These are phyloP conservation scores for Cicer yamashitae DNA, from an alignment of 306 rosid genomes.

Conservation along the genomic window DNA sequence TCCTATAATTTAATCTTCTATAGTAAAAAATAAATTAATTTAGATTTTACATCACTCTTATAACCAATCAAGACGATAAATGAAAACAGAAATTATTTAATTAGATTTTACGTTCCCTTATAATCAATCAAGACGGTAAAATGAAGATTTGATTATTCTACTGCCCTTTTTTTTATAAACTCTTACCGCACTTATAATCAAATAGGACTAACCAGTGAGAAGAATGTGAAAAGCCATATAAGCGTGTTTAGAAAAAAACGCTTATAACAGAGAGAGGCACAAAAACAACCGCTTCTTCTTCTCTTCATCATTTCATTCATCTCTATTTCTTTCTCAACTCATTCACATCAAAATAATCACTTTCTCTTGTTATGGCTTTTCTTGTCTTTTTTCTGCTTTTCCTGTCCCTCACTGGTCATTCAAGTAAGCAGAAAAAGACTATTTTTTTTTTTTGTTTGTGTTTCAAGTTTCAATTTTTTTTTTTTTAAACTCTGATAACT, in stretches of 20 bases:
- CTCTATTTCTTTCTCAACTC: slow-evolving; percentile 1
- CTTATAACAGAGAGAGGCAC: background rate
- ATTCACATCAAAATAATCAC: slow-evolving; percentile 10
- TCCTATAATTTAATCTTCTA: too few species aligned
- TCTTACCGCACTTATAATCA: background rate
- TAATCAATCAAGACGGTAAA: too few species aligned
- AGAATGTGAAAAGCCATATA: slow-evolving; percentile 1
- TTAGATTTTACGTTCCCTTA: too few species aligned
- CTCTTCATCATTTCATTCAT: background rate
- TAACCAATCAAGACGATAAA: too few species aligned
- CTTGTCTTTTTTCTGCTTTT: background rate
- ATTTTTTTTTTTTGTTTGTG: background rate
- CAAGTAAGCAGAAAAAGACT: slow-evolving; percentile 8
- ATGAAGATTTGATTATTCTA: background rate
- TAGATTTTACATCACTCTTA: too few species aligned
- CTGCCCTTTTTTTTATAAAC: too few species aligned
- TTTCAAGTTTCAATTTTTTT: slow-evolving; percentile 2
- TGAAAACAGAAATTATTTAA: too few species aligned
- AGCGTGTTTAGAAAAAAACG: background rate
- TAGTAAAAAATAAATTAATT: too few species aligned
- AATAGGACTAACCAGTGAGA: background rate
- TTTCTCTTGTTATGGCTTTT: slow-evolving; percentile 6
- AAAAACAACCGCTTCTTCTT: background rate
- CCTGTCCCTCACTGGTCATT: slow-evolving; percentile 8
- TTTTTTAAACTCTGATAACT: background rate